Percentiles rank a stretch among this genome's conserved stretches.
Conservation (phyloP, 1,139 yeast genomes). For the Petasospora rhodanensis region DNA sequence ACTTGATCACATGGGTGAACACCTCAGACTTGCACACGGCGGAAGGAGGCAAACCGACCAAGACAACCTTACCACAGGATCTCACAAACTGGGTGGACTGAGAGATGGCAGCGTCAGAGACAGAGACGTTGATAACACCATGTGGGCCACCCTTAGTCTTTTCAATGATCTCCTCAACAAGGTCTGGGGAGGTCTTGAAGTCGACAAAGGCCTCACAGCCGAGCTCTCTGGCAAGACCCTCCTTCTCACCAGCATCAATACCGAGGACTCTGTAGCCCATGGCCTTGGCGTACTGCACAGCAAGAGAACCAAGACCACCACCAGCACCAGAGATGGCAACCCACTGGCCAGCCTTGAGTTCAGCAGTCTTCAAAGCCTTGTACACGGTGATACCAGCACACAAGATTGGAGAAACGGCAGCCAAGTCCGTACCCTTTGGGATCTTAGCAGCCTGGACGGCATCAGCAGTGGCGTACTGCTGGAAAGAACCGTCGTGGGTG, state of each 20-base stretch:
- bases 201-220: conserved; percentile 57
- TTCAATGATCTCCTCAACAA: conserved; percentile 41
- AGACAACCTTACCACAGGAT: conserved; percentile 53
- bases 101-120: conserved; percentile 49
- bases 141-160: conserved; percentile 58
- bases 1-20: conserved; percentile 51
- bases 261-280: conserved; percentile 57
- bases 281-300: conserved; percentile 57
- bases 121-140: conserved; percentile 58
- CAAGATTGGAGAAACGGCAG: conserved; percentile 53
- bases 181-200: conserved; percentile 45
- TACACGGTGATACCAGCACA: conserved; percentile 67
- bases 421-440: conserved; percentile 51
- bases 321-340: conserved; percentile 61
- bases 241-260: conserved; percentile 58
- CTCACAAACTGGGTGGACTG: conserved; percentile 53
- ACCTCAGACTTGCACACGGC: conserved; percentile 51
- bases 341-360: conserved; percentile 52
- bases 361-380: conserved; percentile 60
- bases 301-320: conserved; percentile 63
- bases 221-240: conserved; percentile 43
- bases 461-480: conserved; percentile 61
- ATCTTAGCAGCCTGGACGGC: conserved; percentile 60
- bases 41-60: conserved; percentile 60
- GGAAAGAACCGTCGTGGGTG: no score